Base-by-base conservation (phyloP, 768 basidiomycete genomes). In the Pleurotus tuoliensis region DNA sequence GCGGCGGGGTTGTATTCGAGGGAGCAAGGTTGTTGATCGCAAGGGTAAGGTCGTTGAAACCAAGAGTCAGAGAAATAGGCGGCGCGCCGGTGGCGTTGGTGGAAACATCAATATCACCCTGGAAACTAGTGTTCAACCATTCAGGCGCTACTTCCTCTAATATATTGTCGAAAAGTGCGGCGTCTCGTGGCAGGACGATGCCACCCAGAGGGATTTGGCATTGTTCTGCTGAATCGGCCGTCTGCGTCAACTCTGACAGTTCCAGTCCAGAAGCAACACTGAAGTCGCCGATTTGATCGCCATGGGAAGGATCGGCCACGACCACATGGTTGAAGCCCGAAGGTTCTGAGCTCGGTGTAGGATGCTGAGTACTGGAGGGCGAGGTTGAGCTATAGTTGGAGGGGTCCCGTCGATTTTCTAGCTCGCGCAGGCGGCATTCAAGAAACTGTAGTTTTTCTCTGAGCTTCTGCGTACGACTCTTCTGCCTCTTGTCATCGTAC, bases 401-500 rank as follows among this genome's bases (percentile, higher is more conserved):
- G 40, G 66, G 59, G 27, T 64, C 64, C 53, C 69, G 62, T 40
- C 73, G 69, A 22, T 73, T 67, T 63, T 85, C 82, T 7, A 86
- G 73, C 63, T 84, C 77, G 5, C 76, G 77, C 22, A 85, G 66
- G 43, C 80, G 74, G 18, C 74, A 72, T 65, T 86, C 82, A 11
- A 85, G 75, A 47, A 75, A 68, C 3, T 72, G 69, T 43, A 84
- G 71, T 64, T 83, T 82, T 61, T 84, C 82, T 58, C 77, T 80
- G 34, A 86, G 70, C 20, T 80, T 71, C 64, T 83, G 79, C 0
- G 82, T 85, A 13, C 83, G 76, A 62, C 81, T 83, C 66, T 83
- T 82, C 56, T 77, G 79, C 60, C 76, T 76, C 65, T 76, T 77
- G 63, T 86, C 83, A 62, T 85, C 82, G 70, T 84, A 87, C 54